Percentiles rank a stretch among this genome's conserved stretches.
These are phyloP conservation scores for Toxoplasma gondii DNA, from an alignment of 169 alveolate genomes.

Conservation along the genomic window DNA sequence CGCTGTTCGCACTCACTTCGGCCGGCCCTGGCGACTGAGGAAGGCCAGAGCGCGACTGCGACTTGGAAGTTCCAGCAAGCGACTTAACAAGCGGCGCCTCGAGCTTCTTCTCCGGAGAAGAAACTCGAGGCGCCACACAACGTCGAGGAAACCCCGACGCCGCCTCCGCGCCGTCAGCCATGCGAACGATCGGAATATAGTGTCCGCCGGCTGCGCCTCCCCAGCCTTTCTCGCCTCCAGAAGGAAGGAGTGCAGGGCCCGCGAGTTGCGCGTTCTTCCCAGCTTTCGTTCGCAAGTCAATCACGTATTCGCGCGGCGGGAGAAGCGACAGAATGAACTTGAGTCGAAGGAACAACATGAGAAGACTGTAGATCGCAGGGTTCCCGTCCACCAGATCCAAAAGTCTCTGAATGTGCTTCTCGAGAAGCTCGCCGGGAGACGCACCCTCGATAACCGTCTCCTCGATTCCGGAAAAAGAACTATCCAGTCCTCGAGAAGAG, in stretches of 20 bases:
- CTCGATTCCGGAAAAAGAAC: neutral
- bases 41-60: neutral
- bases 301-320: slow-evolving; percentile 32
- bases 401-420: neutral
- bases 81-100: neutral
- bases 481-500: neutral
- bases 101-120: neutral
- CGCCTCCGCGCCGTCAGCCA: neutral
- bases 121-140: too few species aligned
- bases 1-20: neutral
- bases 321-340: slow-evolving; percentile 45
- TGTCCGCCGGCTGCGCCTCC: neutral
- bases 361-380: slow-evolving; percentile 31
- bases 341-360: slow-evolving; percentile 34
- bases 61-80: neutral
- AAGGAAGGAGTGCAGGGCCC: neutral
- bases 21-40: neutral
- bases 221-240: neutral
- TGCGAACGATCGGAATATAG: slow-evolving; percentile 6
- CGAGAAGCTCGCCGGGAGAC: slow-evolving; percentile 1
- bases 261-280: neutral
- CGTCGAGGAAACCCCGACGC: neutral
- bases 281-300: neutral
- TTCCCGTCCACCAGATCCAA: slow-evolving; percentile 44
- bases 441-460: neutral